These are phyloP conservation scores for Solanum habrochaites DNA, from an alignment of 257 asterid genomes.

Conservation along the genomic window DNA sequence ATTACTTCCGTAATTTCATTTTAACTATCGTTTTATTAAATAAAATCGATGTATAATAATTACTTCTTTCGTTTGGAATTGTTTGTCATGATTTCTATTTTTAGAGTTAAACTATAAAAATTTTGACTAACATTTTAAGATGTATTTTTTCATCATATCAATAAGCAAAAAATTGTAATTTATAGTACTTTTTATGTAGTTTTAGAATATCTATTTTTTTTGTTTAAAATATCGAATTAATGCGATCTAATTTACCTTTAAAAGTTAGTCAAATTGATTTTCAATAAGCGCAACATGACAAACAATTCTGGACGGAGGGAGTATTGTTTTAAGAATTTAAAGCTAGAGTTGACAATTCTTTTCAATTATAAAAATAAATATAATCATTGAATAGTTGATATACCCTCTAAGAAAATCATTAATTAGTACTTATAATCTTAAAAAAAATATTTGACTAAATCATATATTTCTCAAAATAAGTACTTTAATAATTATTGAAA, in stretches of 20 bases:
- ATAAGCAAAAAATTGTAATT: too few relatives aligned
- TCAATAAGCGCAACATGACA: too few relatives aligned
- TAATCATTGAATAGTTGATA: background rate
- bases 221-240: too few relatives aligned
- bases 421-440: background rate
- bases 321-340: background rate
- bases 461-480: background rate
- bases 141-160: too few relatives aligned
- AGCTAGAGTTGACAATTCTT: background rate
- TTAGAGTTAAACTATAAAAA: too few relatives aligned
- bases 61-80: fast-evolving
- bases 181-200: too few relatives aligned
- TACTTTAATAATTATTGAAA: background rate
- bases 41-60: background rate
- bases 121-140: too few relatives aligned
- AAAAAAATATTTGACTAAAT: background rate
- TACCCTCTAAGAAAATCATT: background rate
- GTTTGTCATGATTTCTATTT: too few relatives aligned
- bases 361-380: background rate
- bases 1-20: background rate
- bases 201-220: too few relatives aligned
- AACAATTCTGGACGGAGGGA: too few relatives aligned
- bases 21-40: background rate
- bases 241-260: too few relatives aligned
- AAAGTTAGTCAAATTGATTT: too few relatives aligned